Evolutionary conservation across 2,329 filamentous ascomycete species (phyloP).

Genomic region (Alternaria triticimaculans): DNA sequence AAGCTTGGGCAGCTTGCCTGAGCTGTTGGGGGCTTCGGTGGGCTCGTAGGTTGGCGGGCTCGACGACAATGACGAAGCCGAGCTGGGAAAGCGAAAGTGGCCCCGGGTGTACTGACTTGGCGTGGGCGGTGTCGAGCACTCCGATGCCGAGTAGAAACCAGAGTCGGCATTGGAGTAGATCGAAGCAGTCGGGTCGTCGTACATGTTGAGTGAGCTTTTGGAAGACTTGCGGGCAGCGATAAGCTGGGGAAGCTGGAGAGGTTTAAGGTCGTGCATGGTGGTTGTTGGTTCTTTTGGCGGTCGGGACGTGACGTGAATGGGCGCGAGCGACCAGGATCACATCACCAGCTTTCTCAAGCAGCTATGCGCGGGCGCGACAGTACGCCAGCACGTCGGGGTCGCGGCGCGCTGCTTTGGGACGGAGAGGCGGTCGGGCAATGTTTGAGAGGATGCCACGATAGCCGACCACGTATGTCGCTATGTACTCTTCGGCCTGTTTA

Average conservation of each 20-base stretch:
- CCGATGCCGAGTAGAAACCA: slow-evolving; percentile 63
- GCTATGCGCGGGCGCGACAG: slow-evolving; percentile 17
- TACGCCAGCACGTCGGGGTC: slow-evolving; percentile 25
- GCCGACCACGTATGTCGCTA: slow-evolving; percentile 49
- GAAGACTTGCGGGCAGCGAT: slow-evolving; percentile 48
- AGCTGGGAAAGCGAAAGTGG: slow-evolving; percentile 73
- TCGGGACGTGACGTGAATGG: slow-evolving; percentile 38
- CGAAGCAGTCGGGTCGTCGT: slow-evolving; percentile 39
- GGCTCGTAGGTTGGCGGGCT: slow-evolving; percentile 58
- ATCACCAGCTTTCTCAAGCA: slow-evolving; percentile 39
- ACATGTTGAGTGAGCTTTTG: slow-evolving; percentile 44
- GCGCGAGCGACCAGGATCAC: slow-evolving; percentile 42
- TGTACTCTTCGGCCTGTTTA: slow-evolving; percentile 38
- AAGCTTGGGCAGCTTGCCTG: slow-evolving; percentile 78
- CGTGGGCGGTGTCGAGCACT: slow-evolving; percentile 72
- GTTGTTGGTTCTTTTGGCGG: slow-evolving; percentile 18
- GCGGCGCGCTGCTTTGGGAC: slow-evolving; percentile 24
- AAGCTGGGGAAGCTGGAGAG: slow-evolving; percentile 48
- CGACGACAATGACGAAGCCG: slow-evolving; percentile 75
- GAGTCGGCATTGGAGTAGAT: slow-evolving; percentile 46
- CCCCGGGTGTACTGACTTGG: slow-evolving; percentile 71
- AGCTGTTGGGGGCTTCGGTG: slow-evolving; percentile 64
- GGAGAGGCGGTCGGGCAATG: slow-evolving; percentile 41
- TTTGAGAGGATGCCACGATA: slow-evolving; percentile 49
- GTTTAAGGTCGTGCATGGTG: slow-evolving; percentile 50